Conservation (phyloP, 2,329 filamentous ascomycete species). For the Fulvia fulva region DNA sequence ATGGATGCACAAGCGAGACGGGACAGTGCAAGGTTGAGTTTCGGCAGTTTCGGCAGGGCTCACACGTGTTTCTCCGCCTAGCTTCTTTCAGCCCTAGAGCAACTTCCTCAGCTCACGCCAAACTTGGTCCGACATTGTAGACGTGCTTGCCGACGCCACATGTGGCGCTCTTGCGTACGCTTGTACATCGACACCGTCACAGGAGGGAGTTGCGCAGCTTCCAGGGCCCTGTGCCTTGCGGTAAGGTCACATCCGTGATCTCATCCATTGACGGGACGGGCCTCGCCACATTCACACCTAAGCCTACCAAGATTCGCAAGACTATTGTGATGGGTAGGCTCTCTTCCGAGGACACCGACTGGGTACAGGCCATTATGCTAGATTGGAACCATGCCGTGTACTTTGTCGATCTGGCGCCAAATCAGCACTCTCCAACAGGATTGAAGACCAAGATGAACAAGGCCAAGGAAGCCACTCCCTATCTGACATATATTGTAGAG, state of each 20-base stretch:
- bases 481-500: conserved; percentile 46
- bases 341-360: conserved; percentile 42
- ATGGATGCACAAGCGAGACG: too few species aligned
- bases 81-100: not conserved
- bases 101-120: not conserved
- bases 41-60: too few species aligned
- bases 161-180: not conserved
- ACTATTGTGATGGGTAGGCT: conserved; percentile 41
- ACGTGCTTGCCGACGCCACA: not conserved
- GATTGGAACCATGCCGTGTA: conserved; percentile 48
- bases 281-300: not conserved
- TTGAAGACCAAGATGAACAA: conserved; percentile 34
- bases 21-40: too few species aligned
- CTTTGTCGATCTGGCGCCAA: conserved; percentile 37
- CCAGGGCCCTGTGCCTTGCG: not conserved
- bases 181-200: not conserved
- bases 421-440: conserved; percentile 20
- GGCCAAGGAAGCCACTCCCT: conserved; percentile 46
- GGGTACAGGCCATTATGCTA: conserved; percentile 44
- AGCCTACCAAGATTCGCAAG: conserved; percentile 17
- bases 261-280: not conserved
- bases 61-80: too few species aligned
- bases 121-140: not conserved
- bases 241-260: not conserved
- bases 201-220: not conserved